Percentiles rank a stretch among this genome's conserved stretches.
These are phyloP conservation scores for Cutaneotrichosporon mucoides DNA, from an alignment of 1,284 basidiomycete species.

Conservation along the genomic window DNA sequence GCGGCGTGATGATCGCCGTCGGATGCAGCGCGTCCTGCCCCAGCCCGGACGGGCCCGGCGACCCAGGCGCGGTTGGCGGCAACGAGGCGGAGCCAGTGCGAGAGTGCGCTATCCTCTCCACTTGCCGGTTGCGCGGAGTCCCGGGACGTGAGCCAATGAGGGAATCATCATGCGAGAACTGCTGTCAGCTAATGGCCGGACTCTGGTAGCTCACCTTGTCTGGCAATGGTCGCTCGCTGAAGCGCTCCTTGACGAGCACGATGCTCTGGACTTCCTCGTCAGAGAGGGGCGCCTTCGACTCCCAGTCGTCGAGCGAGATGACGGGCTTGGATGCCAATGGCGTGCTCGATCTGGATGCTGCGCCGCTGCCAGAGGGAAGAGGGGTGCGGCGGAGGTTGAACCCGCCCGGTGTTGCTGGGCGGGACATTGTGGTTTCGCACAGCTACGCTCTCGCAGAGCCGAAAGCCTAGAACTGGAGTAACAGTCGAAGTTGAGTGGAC, in stretches of 20 bases:
- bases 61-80: conserved; percentile 12
- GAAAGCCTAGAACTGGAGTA: too few species aligned
- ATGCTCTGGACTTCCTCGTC: conserved; percentile 69
- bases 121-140: conserved; percentile 6
- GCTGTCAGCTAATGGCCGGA: not conserved
- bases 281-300: conserved; percentile 67
- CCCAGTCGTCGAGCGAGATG: conserved; percentile 76
- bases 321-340: conserved; percentile 19
- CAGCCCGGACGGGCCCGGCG: conserved; percentile 6
- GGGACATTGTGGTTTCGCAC: conserved; percentile 9
- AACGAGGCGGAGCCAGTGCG: conserved; percentile 7
- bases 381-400: conserved; percentile 16
- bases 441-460: too few species aligned
- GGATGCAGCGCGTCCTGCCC: conserved; percentile 39
- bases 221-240: conserved; percentile 61
- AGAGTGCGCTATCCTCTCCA: conserved; percentile 4
- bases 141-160: conserved; percentile 32
- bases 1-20: conserved; percentile 70
- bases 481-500: too few species aligned
- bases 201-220: conserved; percentile 58
- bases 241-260: conserved; percentile 59
- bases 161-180: conserved; percentile 27
- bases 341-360: conserved; percentile 6
- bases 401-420: conserved; percentile 18
- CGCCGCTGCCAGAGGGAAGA: conserved; percentile 2